Conservation (phyloP, 768 basidiomycete species). For the Hortiboletus flavorubellus region DNA sequence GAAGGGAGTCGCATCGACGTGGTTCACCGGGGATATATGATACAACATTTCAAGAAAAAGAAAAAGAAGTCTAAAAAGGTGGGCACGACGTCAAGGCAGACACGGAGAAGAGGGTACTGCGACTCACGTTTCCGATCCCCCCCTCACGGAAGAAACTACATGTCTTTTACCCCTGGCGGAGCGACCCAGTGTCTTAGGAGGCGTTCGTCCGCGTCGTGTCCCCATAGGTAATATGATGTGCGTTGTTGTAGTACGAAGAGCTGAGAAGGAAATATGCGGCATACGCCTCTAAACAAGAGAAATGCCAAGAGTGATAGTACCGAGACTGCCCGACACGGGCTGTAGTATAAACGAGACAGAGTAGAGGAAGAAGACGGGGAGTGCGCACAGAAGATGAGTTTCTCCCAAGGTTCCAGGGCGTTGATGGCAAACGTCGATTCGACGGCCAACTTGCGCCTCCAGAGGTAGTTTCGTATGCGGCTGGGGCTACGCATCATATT, state of each 20-base stretch:
- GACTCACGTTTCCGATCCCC: slow-evolving; percentile 13
- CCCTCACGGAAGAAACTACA: slow-evolving; percentile 9
- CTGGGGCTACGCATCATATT: slow-evolving; percentile 11
- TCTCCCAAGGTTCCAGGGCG: slow-evolving; percentile 70
- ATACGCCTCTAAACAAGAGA: slow-evolving; percentile 49
- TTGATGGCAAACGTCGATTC: slow-evolving; percentile 58
- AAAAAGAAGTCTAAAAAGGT: neutral
- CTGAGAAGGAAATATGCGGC: slow-evolving; percentile 58
- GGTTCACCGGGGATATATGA: neutral
- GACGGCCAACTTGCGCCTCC: slow-evolving; percentile 54
- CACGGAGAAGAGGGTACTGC: neutral
- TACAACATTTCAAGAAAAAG: slow-evolving; percentile 8
- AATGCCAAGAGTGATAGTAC: slow-evolving; percentile 38
- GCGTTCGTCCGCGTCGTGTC: slow-evolving; percentile 39
- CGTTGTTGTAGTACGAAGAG: slow-evolving; percentile 49
- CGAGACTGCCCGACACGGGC: slow-evolving; percentile 32
- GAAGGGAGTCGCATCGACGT: neutral
- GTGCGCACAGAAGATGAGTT: slow-evolving; percentile 52
- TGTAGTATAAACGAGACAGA: neutral
- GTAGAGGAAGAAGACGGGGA: neutral
- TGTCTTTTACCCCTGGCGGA: slow-evolving; percentile 24
- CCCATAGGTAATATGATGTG: slow-evolving; percentile 62
- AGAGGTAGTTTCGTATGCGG: slow-evolving; percentile 36
- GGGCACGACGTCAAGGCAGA: slow-evolving; percentile 7
- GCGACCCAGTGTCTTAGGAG: slow-evolving; percentile 23